Percentiles rank a stretch among this genome's conserved stretches.
Conservation (phyloP, 2,329 filamentous ascomycete genomes). For the Cercospora brassicicola region DNA sequence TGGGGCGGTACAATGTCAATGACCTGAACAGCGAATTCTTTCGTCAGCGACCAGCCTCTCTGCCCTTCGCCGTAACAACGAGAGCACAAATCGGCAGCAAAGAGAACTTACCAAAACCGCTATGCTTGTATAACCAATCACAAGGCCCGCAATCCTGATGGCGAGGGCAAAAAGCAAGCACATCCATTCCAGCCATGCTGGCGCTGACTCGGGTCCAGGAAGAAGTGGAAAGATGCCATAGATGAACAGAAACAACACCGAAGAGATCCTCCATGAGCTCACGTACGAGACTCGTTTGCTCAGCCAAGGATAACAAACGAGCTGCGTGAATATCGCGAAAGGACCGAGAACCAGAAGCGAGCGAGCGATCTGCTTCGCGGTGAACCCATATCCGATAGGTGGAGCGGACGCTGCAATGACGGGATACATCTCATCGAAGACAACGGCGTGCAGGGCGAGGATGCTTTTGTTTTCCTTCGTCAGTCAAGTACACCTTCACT, state of each 20-base stretch:
- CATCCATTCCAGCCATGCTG: neutral
- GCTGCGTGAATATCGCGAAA: neutral
- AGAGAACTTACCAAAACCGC: neutral
- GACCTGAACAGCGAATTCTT: neutral
- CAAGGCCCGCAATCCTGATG: neutral
- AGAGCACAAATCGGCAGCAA: neutral
- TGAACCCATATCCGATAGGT: neutral
- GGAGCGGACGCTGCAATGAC: neutral
- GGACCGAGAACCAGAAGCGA: neutral
- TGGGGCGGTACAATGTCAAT: neutral
- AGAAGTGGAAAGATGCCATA: neutral
- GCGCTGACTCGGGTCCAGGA: neutral
- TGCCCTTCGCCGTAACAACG: neutral
- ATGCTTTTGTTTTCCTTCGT: neutral
- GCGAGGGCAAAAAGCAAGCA: neutral
- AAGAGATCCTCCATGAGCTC: neutral
- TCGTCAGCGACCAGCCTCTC: neutral
- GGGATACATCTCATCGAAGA: neutral
- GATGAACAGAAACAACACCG: neutral
- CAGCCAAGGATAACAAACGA: neutral
- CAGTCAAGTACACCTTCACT: neutral
- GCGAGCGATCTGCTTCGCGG: neutral
- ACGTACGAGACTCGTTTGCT: neutral
- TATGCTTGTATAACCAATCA: neutral
- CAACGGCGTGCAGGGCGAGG: neutral